Evolutionary conservation across 2,329 filamentous ascomycete species (phyloP).

Genomic region (Alternaria metachromatica): DNA sequence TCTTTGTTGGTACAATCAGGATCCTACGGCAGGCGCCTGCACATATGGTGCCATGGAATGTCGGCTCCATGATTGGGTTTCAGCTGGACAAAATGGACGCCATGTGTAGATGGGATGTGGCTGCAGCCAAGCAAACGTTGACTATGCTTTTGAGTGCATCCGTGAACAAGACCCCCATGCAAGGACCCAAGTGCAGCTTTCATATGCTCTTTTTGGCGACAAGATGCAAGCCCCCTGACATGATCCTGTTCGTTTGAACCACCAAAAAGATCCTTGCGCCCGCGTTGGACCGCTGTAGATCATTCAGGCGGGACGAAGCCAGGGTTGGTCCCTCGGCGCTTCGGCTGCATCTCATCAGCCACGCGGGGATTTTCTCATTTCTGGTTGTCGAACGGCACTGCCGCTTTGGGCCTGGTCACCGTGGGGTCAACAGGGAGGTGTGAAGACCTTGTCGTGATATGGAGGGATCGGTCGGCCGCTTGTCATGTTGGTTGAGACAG

Average conservation of each 20-base stretch:
- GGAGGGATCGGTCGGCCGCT: slow-evolving; percentile 10
- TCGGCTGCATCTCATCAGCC: slow-evolving; percentile 46
- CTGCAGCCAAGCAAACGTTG: slow-evolving; percentile 33
- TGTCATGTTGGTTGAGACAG: slow-evolving; percentile 18
- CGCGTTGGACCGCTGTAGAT: slow-evolving; percentile 46
- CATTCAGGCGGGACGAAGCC: slow-evolving; percentile 43
- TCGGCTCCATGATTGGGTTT: not conserved
- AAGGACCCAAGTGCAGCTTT: slow-evolving; percentile 27
- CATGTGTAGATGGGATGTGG: slow-evolving; percentile 19
- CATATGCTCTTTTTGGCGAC: slow-evolving; percentile 33
- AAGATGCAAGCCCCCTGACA: slow-evolving; percentile 43
- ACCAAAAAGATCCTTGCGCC: slow-evolving; percentile 35
- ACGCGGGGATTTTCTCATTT: slow-evolving; percentile 40
- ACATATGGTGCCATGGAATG: slow-evolving; percentile 1
- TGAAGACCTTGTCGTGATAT: slow-evolving; percentile 20
- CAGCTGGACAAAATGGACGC: slow-evolving; percentile 9
- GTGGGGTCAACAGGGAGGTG: slow-evolving; percentile 33
- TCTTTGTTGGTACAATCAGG: slow-evolving; percentile 4
- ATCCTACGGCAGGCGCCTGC: not conserved
- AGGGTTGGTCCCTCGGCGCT: slow-evolving; percentile 40
- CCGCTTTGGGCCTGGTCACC: slow-evolving; percentile 39
- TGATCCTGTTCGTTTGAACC: slow-evolving; percentile 38
- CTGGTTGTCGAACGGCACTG: slow-evolving; percentile 46
- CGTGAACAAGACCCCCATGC: slow-evolving; percentile 28
- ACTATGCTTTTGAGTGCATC: slow-evolving; percentile 20